Evolutionary conservation across 129 eudicot genomes (phyloP), one percentile per base, ranked within the genome.

Genomic region (Flaveria robusta): DNA sequence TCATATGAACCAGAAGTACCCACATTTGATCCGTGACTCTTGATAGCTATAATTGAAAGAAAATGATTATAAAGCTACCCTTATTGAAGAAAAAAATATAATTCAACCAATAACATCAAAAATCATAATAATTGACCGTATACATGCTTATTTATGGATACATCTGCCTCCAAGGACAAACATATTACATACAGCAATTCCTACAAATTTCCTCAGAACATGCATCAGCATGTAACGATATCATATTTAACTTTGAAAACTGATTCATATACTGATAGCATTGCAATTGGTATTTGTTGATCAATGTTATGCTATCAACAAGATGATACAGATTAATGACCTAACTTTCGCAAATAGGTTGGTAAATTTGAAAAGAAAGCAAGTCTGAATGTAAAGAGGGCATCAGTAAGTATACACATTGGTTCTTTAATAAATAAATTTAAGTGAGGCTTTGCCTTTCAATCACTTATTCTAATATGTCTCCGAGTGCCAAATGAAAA

Each of bases 1-100:
- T 80, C 83, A 83, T 76, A 87, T 62, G 92, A 82, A 74, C 82
- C 83, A 22, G 87, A 78, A 74, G 66, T 68, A 55, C 90, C 87
- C 13, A 84, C 71, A 29, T 81, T 49, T 34, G 77, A 50, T 65
- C 90, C 96, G 64, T 72, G 87, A 58, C 59, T 79, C 83, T 85
- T 87, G 58, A 70, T 68, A 85, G 86, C 83, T 74, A 80, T 85
- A 66, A 66, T 58, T 59, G 19, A 54, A 18, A 52, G 20, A 31
- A 66, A 64, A 79, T 63, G 27, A 14, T 37, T n/a, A 78, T 12
- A 26, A 42, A 43, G 59, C 52, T 45, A 77, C 70, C 67, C 34
- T 18, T 69, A 34, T 55, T 69, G 71, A 70, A 15, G 23, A 55
- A 54, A 27, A 55, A 77, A 78, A 15, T 12, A 47, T 64, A 31